Evolutionary conservation across 306 rosid genomes (phyloP), one percentile per base, ranked within the genome.

Genomic region (Quercus parvula): DNA sequence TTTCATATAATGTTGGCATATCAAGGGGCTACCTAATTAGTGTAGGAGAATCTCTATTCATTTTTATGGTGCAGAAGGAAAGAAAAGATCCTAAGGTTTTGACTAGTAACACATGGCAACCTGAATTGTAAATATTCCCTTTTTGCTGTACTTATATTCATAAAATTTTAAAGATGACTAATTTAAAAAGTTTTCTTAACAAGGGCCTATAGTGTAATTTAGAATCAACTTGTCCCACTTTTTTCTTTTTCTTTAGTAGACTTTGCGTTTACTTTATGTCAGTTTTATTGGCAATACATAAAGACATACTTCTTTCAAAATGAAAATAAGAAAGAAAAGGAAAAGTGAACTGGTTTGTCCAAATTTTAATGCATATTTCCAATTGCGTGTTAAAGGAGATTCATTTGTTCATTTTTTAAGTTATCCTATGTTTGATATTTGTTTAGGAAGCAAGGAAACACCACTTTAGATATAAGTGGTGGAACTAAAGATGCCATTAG

Each of bases 201-300:
- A 11, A 11, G 66, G 66, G 28, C 11, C 66, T 27, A 49, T 49
- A 49, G 5, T 49, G 54, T 11, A 49, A 12, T 49, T 49, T 49
- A 12, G 54, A 49, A 49, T 49, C 54, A 49, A 49, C 54, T 49
- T 49, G 54, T 1, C 54, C 5, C 2, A 49, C 54, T 5, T 49
- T 49, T 49, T 49, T 49, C 54, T 49, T 49, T 49, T 27, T 27
- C 41, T 28, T 74, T 18, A 28, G 71, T 51, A 71, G 76, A 56
- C 84, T 75, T 81, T 76, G 77, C 77, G 80, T 56, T 77, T 81
- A 75, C 81, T 51, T 81, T 75, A 59, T 76, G 73, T 62, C 80
- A 69, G 14, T 5, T 56, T 74, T 57, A 49, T 62, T 17, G 67
- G 63, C 54, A 49, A 80, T 73, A 56, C 57, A 77, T 61, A 64